Evolutionary conservation across 495 filamentous ascomycete species (phyloP).

Genomic region (Lasiosphaeriaceae sp.): DNA sequence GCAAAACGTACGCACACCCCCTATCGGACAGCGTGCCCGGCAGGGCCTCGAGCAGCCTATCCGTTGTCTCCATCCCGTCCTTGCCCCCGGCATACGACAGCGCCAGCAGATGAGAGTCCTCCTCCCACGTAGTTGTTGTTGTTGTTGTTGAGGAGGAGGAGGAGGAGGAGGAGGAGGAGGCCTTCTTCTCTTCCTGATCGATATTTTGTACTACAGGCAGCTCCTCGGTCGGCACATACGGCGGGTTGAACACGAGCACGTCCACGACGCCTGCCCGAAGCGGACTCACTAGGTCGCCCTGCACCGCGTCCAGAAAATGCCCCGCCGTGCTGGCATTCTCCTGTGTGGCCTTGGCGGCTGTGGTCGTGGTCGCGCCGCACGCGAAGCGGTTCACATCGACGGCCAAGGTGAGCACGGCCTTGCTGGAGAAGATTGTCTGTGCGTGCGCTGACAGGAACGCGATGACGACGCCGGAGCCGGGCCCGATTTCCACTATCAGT

Average conservation of each 20-base stretch:
- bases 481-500: constrained; percentile 79
- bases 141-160: background rate
- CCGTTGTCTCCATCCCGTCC: constrained; percentile 91
- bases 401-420: constrained; percentile 65
- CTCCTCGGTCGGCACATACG: constrained; percentile 84
- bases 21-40: constrained; percentile 57
- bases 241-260: constrained; percentile 91
- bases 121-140: constrained; percentile 55
- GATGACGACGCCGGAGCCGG: constrained; percentile 86
- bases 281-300: constrained; percentile 60
- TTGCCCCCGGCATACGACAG: constrained; percentile 83
- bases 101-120: constrained; percentile 75
- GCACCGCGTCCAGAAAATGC: constrained; percentile 56
- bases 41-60: constrained; percentile 66
- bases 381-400: constrained; percentile 81
- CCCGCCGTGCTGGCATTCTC: constrained; percentile 20
- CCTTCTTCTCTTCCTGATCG: too few species aligned
- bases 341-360: constrained; percentile 50
- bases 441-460: constrained; percentile 81
- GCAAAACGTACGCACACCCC: constrained; percentile 83
- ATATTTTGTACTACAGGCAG: too few species aligned
- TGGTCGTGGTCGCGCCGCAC: constrained; percentile 63
- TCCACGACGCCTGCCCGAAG: constrained; percentile 60
- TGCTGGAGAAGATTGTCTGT: constrained; percentile 63
- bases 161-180: too few species aligned